These are phyloP conservation scores for Elasticomyces elasticus DNA, from an alignment of 495 filamentous ascomycete species.

Conservation along the genomic window DNA sequence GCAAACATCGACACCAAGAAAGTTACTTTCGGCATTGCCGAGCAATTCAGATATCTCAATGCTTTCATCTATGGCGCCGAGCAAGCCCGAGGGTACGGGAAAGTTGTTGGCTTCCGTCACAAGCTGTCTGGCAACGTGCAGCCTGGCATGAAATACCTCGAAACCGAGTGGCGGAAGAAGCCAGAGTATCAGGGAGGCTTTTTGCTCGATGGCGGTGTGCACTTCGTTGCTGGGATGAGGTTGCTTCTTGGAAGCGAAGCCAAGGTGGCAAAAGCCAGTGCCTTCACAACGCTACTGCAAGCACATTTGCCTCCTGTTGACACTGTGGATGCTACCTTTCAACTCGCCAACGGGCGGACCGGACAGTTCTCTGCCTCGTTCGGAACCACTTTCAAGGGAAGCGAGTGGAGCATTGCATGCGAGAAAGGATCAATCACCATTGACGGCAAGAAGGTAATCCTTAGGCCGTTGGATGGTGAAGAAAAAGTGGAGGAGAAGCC, in stretches of 20 bases:
- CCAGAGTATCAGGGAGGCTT: slow-evolving; percentile 71
- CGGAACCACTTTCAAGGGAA: slow-evolving; percentile 52
- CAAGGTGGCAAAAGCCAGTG: slow-evolving; percentile 40
- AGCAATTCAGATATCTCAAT: slow-evolving; percentile 63
- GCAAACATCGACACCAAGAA: slow-evolving; percentile 38
- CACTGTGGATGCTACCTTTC: slow-evolving; percentile 55
- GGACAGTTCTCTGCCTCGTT: slow-evolving; percentile 54
- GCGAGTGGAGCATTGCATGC: slow-evolving; percentile 42
- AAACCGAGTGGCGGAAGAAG: slow-evolving; percentile 65
- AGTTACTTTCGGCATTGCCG: slow-evolving; percentile 55
- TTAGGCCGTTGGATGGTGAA: slow-evolving; percentile 20
- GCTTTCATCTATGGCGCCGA: slow-evolving; percentile 47
- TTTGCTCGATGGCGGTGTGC: slow-evolving; percentile 67
- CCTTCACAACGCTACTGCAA: slow-evolving; percentile 49
- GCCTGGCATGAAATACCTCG: slow-evolving; percentile 48
- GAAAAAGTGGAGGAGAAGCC: slow-evolving; percentile 31
- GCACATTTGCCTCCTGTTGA: slow-evolving; percentile 63
- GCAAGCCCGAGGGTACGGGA: slow-evolving; percentile 51
- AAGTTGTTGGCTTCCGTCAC: slow-evolving; percentile 54
- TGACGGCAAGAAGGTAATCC: slow-evolving; percentile 41
- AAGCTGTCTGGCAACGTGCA: slow-evolving; percentile 45
- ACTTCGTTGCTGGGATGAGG: slow-evolving; percentile 55
- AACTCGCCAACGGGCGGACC: slow-evolving; percentile 50
- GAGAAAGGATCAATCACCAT: slow-evolving; percentile 39
- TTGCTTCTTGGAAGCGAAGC: slow-evolving; percentile 46